These are phyloP conservation scores for Eucalyptus cloeziana DNA, from an alignment of 345 rosid species.

Conservation along the genomic window DNA sequence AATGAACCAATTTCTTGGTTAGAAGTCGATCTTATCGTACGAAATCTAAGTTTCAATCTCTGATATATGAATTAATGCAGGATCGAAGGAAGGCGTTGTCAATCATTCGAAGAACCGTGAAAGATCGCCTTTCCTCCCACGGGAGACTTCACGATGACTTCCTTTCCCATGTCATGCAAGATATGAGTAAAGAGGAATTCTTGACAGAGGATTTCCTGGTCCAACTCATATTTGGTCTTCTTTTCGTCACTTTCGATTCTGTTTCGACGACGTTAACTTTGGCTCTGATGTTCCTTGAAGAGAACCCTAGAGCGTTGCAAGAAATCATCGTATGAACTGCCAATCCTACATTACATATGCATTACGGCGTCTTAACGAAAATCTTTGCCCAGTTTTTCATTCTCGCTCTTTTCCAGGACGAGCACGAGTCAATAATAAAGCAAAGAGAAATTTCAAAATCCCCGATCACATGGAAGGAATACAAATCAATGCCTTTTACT, in stretches of 20 bases:
- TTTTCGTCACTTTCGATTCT: constrained; percentile 1
- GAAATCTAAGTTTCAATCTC: too few relatives aligned
- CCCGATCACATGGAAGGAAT: constrained; percentile 21
- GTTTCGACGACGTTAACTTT: not conserved
- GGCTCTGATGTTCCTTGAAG: constrained; percentile 5
- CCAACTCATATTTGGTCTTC: not conserved
- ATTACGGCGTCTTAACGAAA: not conserved
- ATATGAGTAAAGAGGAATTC: constrained; percentile 7
- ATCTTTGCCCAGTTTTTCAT: not conserved
- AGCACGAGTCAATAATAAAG: constrained; percentile 9
- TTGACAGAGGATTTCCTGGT: constrained; percentile 5
- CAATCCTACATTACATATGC: not conserved
- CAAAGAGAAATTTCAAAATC: not conserved
- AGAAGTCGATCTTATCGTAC: too few relatives aligned
- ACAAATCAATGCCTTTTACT: constrained; percentile 21
- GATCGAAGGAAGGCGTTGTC: not conserved
- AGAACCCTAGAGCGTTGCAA: constrained; percentile 9
- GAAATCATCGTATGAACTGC: constrained; percentile 6
- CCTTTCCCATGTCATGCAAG: constrained; percentile 2
- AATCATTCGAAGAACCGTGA: not conserved
- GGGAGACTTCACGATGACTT: not conserved
- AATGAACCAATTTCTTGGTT: too few relatives aligned
- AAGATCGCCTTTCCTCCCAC: not conserved
- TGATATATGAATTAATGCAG: not conserved
- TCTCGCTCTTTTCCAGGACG: constrained; percentile 2